Evolutionary conservation across 2,329 filamentous ascomycete genomes (phyloP), one percentile per base, ranked within the genome.

Genomic region (Anisogramma anomala): DNA sequence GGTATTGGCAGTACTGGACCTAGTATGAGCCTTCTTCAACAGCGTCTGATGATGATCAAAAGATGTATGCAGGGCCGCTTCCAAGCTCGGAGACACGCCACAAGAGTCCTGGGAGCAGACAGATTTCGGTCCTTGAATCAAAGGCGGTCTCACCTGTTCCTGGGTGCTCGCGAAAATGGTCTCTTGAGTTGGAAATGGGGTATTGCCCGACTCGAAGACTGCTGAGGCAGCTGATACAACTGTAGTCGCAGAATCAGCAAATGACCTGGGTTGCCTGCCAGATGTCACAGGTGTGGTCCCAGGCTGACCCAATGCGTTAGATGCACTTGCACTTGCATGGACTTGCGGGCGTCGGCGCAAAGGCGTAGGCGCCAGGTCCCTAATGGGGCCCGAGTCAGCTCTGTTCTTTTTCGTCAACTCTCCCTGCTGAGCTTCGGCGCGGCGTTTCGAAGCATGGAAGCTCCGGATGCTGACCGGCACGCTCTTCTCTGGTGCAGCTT

Each of bases 141-240:
- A 7, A 4, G 28, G 9, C 28, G 28, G 28, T 17, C 28, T 31
- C 13, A 2, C 25, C 22, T 32, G 43, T 22, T 43, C 51, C 10
- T 52, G 47, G 7, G 48, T 53, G 39, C 48, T 55, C 9, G 51
- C 51, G n/a, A 55, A 49, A 9, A 56, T 35, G 0, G 62, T 66
- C 2, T 37, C 43, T 19, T 13, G 57, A 55, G 41, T 65, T 59
- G 1, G 55, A 63, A 10, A 55, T 54, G 3, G 48, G 45, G 0
- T 49, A 11, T 52, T 35, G 1, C 48, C 42, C 13, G 44, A 47
- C 14, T 52, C 46, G 39, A 65, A 68, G 17, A 62, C 46, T 4
- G 46, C 53, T 0, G 45, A 51, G 19, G 61, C 48, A 0, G 62
- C 63, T 2, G 48, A 45, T 26, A 46, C 57, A 39, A 58, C 63